A percentile compares a stretch with the other conserved stretches of the same genome.
These are phyloP conservation scores for Chaetothyriales sp. DNA, from an alignment of 2,329 filamentous ascomycete species.

Conservation along the genomic window DNA sequence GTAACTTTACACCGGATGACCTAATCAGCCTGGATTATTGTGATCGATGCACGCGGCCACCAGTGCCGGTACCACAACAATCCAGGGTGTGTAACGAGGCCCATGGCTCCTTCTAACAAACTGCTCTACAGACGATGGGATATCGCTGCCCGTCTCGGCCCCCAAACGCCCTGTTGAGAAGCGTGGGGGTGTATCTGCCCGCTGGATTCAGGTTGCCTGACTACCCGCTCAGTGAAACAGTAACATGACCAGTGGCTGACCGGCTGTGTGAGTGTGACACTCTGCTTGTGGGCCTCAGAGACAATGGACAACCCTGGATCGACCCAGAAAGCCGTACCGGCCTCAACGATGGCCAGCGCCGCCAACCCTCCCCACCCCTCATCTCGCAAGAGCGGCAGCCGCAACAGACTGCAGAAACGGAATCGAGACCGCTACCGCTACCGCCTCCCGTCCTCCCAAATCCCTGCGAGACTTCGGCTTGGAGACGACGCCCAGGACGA, in stretches of 20 bases:
- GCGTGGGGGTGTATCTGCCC: not conserved
- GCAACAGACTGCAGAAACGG: slow-evolving; percentile 28
- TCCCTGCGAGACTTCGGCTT: slow-evolving; percentile 43
- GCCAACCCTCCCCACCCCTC: slow-evolving; percentile 4
- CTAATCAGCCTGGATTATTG: not conserved
- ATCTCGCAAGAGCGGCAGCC: slow-evolving; percentile 25
- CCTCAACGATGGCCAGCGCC: slow-evolving; percentile 6
- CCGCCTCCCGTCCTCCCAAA: slow-evolving; percentile 33
- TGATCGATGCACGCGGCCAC: not conserved
- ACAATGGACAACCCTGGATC: not conserved
- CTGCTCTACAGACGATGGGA: not conserved
- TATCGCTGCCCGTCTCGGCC: not conserved
- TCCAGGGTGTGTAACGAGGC: not conserved
- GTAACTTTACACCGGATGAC: not conserved
- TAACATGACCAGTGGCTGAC: not conserved
- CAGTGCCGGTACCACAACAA: not conserved
- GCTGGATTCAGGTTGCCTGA: not conserved
- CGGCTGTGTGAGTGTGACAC: not conserved
- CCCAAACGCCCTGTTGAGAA: not conserved
- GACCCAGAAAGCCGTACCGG: not conserved
- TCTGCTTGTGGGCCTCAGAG: not conserved
- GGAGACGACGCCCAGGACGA: slow-evolving; percentile 47
- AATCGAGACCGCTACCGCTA: slow-evolving; percentile 23
- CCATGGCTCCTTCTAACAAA: not conserved
- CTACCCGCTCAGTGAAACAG: not conserved